Conservation (phyloP, 257 asterid genomes). For the Cruciata laevipes region DNA sequence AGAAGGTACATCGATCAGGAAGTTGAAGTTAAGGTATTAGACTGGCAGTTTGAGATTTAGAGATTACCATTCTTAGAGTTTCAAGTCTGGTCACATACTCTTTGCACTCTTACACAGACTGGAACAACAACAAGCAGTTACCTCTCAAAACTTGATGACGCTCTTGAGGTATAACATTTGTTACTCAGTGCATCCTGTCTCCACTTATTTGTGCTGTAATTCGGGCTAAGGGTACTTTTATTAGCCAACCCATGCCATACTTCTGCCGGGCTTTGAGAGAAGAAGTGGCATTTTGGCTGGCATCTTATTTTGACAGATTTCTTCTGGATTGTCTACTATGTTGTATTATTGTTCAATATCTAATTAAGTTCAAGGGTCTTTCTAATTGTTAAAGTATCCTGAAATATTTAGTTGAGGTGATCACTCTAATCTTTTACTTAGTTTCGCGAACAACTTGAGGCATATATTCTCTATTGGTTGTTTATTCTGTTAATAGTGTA, state of each 20-base stretch:
- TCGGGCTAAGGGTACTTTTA: not conserved
- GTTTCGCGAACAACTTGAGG: not conserved
- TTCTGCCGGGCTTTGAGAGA: not conserved
- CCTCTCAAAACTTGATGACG: slow-evolving; percentile 64
- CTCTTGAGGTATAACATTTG: slow-evolving; percentile 56
- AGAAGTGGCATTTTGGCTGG: not conserved
- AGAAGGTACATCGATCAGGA: slow-evolving; percentile 65
- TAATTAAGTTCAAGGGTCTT: not conserved
- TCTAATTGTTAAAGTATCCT: not conserved
- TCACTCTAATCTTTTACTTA: not conserved
- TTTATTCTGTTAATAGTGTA: not conserved
- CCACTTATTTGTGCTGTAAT: not conserved
- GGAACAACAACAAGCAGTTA: slow-evolving; percentile 69
- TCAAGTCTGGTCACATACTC: slow-evolving; percentile 4
- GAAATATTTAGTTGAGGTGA: not conserved
- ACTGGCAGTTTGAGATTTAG: slow-evolving; percentile 12
- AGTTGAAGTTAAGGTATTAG: slow-evolving; percentile 75
- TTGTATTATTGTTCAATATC: not conserved
- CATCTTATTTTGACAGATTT: not conserved
- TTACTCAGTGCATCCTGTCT: not conserved
- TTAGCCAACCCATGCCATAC: not conserved
- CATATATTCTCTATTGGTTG: not conserved
- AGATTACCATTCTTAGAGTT: slow-evolving; percentile 4
- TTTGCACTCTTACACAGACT: slow-evolving; percentile 38
- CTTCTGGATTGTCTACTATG: not conserved